Percentiles rank a stretch among this genome's conserved stretches.
Conservation (phyloP, 768 basidiomycete genomes). For the Leccinum arenicola region DNA sequence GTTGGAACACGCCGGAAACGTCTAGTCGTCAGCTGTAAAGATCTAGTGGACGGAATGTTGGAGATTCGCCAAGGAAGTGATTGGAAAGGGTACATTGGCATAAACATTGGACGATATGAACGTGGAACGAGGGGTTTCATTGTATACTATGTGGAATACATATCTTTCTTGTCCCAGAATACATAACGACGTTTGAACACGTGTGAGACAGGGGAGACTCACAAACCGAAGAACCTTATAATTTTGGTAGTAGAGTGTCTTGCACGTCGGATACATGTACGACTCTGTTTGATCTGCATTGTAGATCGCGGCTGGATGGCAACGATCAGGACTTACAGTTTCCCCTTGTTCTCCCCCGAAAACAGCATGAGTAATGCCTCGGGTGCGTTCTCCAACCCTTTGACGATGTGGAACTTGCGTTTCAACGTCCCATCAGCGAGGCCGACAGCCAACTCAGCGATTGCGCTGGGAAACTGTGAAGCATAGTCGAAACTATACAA, state of each 20-base stretch:
- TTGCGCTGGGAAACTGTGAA: conserved; percentile 54
- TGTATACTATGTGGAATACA: conserved; percentile 6
- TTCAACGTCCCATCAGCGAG: conserved; percentile 71
- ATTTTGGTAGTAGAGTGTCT: not conserved
- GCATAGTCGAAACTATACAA: conserved; percentile 69
- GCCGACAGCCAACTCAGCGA: conserved; percentile 53
- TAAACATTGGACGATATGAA: not conserved
- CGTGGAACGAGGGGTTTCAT: not conserved
- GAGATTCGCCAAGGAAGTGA: not conserved
- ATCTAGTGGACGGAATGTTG: not conserved
- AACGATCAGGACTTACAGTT: conserved; percentile 44
- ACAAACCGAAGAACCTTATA: conserved; percentile 5
- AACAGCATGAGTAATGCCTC: conserved; percentile 68
- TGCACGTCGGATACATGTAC: conserved; percentile 54
- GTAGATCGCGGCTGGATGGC: not conserved
- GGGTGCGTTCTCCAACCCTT: conserved; percentile 74
- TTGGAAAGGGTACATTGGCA: conserved; percentile 8
- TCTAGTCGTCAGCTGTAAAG: conserved; percentile 9
- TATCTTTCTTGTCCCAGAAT: conserved; percentile 14
- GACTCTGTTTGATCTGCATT: conserved; percentile 38
- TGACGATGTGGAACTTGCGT: conserved; percentile 74
- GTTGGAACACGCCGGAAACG: conserved; percentile 3
- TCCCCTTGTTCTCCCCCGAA: conserved; percentile 75
- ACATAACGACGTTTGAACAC: not conserved
- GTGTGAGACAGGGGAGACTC: not conserved